Evolutionary conservation across 108 stramenopile species (phyloP).

Genomic region (Nitzschia palea): DNA sequence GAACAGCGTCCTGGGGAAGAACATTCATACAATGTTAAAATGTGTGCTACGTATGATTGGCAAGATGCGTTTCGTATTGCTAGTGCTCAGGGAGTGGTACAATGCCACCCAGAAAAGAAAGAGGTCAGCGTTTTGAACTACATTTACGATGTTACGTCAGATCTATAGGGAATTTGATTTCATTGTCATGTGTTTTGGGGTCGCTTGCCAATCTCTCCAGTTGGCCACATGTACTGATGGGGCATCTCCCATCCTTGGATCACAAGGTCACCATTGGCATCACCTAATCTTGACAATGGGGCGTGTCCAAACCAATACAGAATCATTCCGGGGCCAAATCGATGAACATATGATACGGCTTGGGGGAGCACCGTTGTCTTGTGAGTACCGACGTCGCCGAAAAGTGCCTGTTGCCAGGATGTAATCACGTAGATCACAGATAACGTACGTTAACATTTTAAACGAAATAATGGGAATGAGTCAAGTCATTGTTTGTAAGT

Average conservation of each 20-base stretch:
- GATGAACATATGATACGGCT: constrained; percentile 79
- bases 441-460: background rate
- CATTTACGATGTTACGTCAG: constrained; percentile 24
- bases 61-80: constrained; percentile 23
- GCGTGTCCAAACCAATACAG: constrained; percentile 91
- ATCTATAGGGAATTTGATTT: constrained; percentile 10
- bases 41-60: constrained; percentile 35
- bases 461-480: background rate
- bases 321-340: constrained; percentile 82
- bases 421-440: background rate
- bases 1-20: background rate
- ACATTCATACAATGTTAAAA: constrained; percentile 17
- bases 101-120: constrained; percentile 8
- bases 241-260: constrained; percentile 66
- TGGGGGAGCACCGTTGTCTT: constrained; percentile 71
- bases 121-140: constrained; percentile 38
- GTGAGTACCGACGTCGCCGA: constrained; percentile 77
- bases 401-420: constrained; percentile 54
- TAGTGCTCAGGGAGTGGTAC: constrained; percentile 27
- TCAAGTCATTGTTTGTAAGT: background rate
- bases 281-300: constrained; percentile 57
- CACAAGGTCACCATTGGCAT: constrained; percentile 66
- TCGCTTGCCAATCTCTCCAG: constrained; percentile 48
- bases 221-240: constrained; percentile 62
- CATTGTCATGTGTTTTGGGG: constrained; percentile 1